Conservation (phyloP, 2,329 filamentous ascomycete species). For the Neofusicoccum umdonicola region DNA sequence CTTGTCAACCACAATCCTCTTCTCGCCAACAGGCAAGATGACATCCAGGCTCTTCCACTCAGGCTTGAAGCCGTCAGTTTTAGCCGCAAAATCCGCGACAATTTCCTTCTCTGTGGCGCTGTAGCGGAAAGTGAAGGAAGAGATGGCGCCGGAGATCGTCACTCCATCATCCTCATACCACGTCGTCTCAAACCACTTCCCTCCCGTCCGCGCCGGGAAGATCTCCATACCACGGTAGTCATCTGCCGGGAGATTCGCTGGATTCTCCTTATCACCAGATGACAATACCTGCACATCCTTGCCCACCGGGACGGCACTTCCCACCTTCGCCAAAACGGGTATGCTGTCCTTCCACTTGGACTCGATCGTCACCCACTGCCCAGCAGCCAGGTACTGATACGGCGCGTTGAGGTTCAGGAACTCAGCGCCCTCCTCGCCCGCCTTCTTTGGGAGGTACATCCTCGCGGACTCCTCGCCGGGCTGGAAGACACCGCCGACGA, state of each 20-base stretch:
- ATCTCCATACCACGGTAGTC: conserved; percentile 59
- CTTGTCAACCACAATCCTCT: conserved; percentile 29
- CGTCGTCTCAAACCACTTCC: conserved; percentile 37
- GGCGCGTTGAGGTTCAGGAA: conserved; percentile 64
- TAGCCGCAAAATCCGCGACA: conserved; percentile 41
- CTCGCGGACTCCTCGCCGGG: conserved; percentile 53
- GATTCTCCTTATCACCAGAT: conserved; percentile 48
- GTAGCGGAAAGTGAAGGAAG: conserved; percentile 28
- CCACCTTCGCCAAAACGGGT: conserved; percentile 55
- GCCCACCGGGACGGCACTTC: conserved; percentile 54
- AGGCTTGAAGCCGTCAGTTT: conserved; percentile 44
- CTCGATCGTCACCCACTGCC: conserved; percentile 52
- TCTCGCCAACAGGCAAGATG: conserved; percentile 53
- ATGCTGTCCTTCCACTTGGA: conserved; percentile 56
- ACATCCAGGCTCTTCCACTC: conserved; percentile 51
- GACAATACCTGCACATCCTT: conserved; percentile 52
- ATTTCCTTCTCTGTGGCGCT: conserved; percentile 44
- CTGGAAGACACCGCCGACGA: conserved; percentile 64
- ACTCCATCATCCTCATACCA: conserved; percentile 62
- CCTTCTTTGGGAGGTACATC: conserved; percentile 60
- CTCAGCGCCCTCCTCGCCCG: conserved; percentile 46
- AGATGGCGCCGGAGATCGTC: conserved; percentile 36
- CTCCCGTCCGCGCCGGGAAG: conserved; percentile 49
- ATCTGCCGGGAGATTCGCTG: conserved; percentile 48
- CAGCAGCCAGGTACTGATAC: conserved; percentile 56